phyloP scores from a whole-genome alignment of 2,329 filamentous ascomycete species.

The Pseudopithomyces chartarum region DNA sequence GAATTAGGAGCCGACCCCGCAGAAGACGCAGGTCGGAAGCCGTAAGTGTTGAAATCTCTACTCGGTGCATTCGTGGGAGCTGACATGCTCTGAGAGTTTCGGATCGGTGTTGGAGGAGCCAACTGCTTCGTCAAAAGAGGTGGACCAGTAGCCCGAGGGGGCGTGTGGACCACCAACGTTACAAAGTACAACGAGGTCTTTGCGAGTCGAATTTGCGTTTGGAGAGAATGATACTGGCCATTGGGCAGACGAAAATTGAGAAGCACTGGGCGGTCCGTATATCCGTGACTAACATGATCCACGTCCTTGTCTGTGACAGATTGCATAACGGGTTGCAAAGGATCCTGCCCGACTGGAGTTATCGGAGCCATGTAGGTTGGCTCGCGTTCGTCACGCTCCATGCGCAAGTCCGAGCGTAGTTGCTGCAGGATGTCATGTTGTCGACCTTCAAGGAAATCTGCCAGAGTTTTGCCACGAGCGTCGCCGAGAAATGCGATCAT shows the following conservation, averaged over 20 bases:
- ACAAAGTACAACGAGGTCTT: constrained; percentile 54
- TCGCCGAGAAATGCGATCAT: constrained; percentile 48
- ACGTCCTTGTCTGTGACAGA: constrained; percentile 49
- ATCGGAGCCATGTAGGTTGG: constrained; percentile 58
- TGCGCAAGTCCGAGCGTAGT: constrained; percentile 51
- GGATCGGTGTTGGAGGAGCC: constrained; percentile 36
- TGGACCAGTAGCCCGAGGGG: constrained; percentile 28
- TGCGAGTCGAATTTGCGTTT: constrained; percentile 44
- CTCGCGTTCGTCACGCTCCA: constrained; percentile 54
- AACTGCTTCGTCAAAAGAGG: constrained; percentile 41
- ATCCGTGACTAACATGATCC: constrained; percentile 51
- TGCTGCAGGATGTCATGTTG: constrained; percentile 50
- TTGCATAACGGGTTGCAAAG: constrained; percentile 47
- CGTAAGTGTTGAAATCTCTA: constrained; percentile 35
- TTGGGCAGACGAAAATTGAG: constrained; percentile 47
- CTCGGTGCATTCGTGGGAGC: constrained; percentile 30
- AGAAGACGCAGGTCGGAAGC: constrained; percentile 34
- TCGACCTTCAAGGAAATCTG: constrained; percentile 49
- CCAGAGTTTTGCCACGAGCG: constrained; percentile 46
- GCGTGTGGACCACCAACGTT: constrained; percentile 45
- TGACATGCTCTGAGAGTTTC: constrained; percentile 33
- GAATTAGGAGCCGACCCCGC: constrained; percentile 41
- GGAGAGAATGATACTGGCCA: constrained; percentile 40
- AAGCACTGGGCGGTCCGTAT: constrained; percentile 46
- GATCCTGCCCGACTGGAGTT: constrained; percentile 49